Evolutionary conservation across 139 green algal species (phyloP).

Genomic region (Zygnema cylindricum): DNA sequence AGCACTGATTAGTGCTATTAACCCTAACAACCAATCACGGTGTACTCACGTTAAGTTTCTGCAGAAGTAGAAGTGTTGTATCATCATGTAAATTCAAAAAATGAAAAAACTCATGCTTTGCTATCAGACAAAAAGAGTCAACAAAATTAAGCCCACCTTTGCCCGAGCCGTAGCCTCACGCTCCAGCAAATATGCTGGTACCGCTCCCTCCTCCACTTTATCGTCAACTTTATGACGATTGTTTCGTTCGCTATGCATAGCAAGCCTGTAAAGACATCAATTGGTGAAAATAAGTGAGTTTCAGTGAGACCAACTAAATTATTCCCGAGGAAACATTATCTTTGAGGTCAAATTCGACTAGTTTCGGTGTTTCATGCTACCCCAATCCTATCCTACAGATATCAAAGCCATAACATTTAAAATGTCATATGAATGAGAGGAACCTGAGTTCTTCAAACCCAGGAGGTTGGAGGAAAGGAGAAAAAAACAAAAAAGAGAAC

Average conservation of each 20-base stretch:
- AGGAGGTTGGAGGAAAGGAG: background rate
- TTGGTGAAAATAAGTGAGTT: no score
- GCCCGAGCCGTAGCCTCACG: constrained; percentile 94
- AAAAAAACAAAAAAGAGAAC: constrained; percentile 9
- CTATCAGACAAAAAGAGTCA: no score
- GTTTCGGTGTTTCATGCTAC: background rate
- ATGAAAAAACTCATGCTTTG: no score
- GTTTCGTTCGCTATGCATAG: constrained; percentile 95
- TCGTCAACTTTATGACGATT: constrained; percentile 93
- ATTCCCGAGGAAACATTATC: background rate
- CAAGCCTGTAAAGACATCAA: constrained; percentile 70
- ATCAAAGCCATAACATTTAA: constrained; percentile 7
- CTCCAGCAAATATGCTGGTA: constrained; percentile 98
- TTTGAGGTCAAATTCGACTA: background rate
- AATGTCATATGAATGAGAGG: background rate
- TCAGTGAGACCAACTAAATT: no score
- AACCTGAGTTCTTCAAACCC: background rate
- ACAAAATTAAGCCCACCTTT: constrained; percentile 76
- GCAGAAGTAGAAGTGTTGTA: no score
- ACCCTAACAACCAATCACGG: no score
- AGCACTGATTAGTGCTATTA: no score
- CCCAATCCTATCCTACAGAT: background rate
- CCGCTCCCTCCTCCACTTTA: constrained; percentile 79
- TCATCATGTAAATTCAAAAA: no score
- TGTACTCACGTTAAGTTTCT: no score